Conservation (phyloP, 2,329 filamentous ascomycete genomes). For the Thelonectria rubi region DNA sequence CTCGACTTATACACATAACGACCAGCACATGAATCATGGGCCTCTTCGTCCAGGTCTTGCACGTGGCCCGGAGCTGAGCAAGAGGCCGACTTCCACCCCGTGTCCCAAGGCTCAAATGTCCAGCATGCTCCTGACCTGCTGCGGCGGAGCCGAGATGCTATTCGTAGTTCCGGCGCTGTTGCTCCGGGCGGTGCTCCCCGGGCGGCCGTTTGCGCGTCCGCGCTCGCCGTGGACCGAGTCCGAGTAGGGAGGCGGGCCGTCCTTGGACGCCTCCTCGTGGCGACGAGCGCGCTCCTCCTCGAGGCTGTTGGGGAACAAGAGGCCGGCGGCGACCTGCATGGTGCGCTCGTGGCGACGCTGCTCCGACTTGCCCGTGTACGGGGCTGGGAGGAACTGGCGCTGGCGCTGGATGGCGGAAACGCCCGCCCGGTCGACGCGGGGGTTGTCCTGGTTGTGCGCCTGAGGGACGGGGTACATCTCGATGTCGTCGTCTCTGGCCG, state of each 20-base stretch:
- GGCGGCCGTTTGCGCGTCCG: slow-evolving; percentile 41
- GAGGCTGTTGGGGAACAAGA: slow-evolving; percentile 59
- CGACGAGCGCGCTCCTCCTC: slow-evolving; percentile 43
- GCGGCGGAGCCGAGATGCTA: slow-evolving; percentile 59
- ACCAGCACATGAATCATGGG: neutral
- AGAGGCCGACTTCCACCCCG: neutral
- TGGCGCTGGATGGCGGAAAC: slow-evolving; percentile 38
- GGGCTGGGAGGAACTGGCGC: slow-evolving; percentile 22
- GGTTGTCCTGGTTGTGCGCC: slow-evolving; percentile 38
- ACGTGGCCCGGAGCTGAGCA: neutral
- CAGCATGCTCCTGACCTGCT: slow-evolving; percentile 66
- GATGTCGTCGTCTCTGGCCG: slow-evolving; percentile 46
- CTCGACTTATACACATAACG: slow-evolving; percentile 5
- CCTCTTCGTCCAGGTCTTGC: neutral
- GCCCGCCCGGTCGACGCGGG: slow-evolving; percentile 45
- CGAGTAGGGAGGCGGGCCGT: slow-evolving; percentile 55
- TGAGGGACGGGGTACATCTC: slow-evolving; percentile 50
- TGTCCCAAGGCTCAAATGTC: slow-evolving; percentile 53
- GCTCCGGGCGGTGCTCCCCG: slow-evolving; percentile 51
- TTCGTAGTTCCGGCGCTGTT: slow-evolving; percentile 57
- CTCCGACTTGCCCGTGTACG: slow-evolving; percentile 56
- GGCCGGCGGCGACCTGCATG: slow-evolving; percentile 52
- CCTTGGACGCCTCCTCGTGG: slow-evolving; percentile 30
- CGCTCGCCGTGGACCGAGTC: slow-evolving; percentile 45
- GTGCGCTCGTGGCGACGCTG: slow-evolving; percentile 56